These are phyloP conservation scores for Collybia sp. DNA, from an alignment of 768 basidiomycete species.

Conservation along the genomic window DNA sequence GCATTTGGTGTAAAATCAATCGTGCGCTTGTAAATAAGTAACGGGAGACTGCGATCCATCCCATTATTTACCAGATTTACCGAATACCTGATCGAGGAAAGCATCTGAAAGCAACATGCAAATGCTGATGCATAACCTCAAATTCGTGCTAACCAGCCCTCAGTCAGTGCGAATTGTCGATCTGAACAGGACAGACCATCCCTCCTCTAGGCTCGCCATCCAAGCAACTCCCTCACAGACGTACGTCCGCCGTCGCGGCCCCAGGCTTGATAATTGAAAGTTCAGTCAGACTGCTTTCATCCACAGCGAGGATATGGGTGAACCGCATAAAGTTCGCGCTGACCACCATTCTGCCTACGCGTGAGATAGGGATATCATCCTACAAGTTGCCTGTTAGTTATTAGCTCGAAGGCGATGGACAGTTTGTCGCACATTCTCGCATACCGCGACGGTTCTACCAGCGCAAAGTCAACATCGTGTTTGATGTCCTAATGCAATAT, in stretches of 20 bases:
- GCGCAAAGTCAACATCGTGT: background rate
- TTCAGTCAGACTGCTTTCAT: slow-evolving; percentile 66
- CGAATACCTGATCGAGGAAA: slow-evolving; percentile 65
- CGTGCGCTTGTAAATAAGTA: too few species aligned
- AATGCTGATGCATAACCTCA: slow-evolving; percentile 72
- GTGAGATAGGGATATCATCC: slow-evolving; percentile 69
- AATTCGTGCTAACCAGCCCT: slow-evolving; percentile 51
- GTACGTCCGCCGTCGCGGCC: slow-evolving; percentile 57
- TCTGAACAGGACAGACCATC: background rate
- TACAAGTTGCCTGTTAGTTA: background rate
- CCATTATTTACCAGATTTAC: slow-evolving; percentile 14
- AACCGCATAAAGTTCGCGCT: slow-evolving; percentile 68
- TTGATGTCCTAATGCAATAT: background rate
- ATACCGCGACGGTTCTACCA: slow-evolving; percentile 56
- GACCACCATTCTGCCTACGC: slow-evolving; percentile 60
- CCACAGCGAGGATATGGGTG: slow-evolving; percentile 84
- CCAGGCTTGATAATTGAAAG: slow-evolving; percentile 45
- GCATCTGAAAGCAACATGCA: slow-evolving; percentile 66
- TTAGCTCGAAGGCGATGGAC: too few species aligned
- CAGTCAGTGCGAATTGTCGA: background rate
- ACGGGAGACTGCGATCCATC: too few species aligned
- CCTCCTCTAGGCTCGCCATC: slow-evolving; percentile 74
- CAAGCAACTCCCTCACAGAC: slow-evolving; percentile 79
- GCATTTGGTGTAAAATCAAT: background rate
- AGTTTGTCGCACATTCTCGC: slow-evolving; percentile 50